These are phyloP conservation scores for Pseudogymnoascus sp. DNA, from an alignment of 2,329 filamentous ascomycete species.

Conservation along the genomic window DNA sequence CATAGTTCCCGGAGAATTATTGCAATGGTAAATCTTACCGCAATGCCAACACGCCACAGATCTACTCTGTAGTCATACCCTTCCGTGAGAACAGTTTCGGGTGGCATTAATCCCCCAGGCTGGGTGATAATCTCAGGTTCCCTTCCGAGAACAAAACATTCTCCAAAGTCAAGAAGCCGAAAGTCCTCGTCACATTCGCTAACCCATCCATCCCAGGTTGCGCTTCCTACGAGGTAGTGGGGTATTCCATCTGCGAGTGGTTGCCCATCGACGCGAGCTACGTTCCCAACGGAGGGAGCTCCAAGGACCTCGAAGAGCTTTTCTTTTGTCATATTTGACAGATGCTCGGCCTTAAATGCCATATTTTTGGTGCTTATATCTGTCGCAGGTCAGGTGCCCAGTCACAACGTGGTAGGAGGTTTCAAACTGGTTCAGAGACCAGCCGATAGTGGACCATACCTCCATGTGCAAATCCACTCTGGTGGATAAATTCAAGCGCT, in stretches of 20 bases:
- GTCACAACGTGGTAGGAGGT: slow-evolving; percentile 6
- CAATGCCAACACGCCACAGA: slow-evolving; percentile 18
- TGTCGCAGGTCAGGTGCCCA: slow-evolving; percentile 14
- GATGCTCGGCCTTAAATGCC: slow-evolving; percentile 20
- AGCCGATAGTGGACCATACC: slow-evolving; percentile 19
- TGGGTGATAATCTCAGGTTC: slow-evolving; percentile 17
- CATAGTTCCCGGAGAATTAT: not conserved
- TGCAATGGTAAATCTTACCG: slow-evolving; percentile 1
- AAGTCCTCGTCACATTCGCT: slow-evolving; percentile 22
- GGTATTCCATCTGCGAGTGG: slow-evolving; percentile 14
- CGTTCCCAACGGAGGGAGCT: not conserved
- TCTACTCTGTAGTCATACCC: slow-evolving; percentile 20
- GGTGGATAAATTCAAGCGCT: slow-evolving; percentile 26
- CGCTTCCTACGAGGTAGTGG: slow-evolving; percentile 15
- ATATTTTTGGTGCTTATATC: slow-evolving; percentile 27
- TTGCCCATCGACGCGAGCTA: not conserved
- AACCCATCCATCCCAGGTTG: slow-evolving; percentile 16
- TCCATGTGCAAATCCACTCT: slow-evolving; percentile 26
- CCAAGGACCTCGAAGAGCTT: slow-evolving; percentile 16
- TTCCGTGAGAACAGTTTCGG: slow-evolving; percentile 21
- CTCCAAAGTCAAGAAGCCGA: slow-evolving; percentile 22
- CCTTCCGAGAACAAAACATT: slow-evolving; percentile 14
- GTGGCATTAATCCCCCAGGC: slow-evolving; percentile 17
- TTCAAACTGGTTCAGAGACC: not conserved
- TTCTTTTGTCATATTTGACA: slow-evolving; percentile 14